These are phyloP conservation scores for Penstemon barbatus DNA, from an alignment of 257 asterid genomes.

Conservation along the genomic window DNA sequence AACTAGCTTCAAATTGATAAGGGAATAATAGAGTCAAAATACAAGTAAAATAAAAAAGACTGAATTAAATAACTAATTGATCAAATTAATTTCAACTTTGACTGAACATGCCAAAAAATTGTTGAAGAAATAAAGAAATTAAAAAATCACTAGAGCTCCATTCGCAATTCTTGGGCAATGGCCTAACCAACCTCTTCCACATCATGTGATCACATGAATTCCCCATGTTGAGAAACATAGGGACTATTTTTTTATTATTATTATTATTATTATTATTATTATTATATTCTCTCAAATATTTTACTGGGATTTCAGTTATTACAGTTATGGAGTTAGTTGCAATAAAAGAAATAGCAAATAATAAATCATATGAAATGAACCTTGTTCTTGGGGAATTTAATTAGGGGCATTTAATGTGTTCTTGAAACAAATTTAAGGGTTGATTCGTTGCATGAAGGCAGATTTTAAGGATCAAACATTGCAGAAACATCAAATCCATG, in stretches of 20 bases:
- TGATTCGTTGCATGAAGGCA: conserved; percentile 36
- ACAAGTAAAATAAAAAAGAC: neutral
- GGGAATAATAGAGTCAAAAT: neutral
- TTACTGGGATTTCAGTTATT: conserved; percentile 49
- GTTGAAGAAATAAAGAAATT: neutral
- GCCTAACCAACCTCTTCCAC: conserved; percentile 29
- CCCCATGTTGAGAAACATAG: conserved; percentile 28
- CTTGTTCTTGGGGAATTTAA: conserved; percentile 42
- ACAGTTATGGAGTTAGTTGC: conserved; percentile 56
- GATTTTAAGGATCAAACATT: conserved; percentile 1
- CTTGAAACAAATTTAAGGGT: conserved; percentile 25
- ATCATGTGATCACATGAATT: conserved; percentile 56
- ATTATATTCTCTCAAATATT: conserved; percentile 22
- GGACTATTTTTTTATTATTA: neutral
- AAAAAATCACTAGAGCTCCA: conserved; percentile 19
- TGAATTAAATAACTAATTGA: neutral
- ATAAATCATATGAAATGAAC: conserved; percentile 26
- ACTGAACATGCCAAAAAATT: conserved; percentile 3
- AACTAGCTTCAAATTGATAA: too few species aligned
- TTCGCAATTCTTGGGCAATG: conserved; percentile 28
- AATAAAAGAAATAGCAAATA: conserved; percentile 17
- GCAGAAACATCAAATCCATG: conserved; percentile 37
- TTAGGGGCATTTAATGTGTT: conserved; percentile 15
- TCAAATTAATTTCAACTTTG: neutral
- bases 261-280: neutral